Evolutionary conservation across 176 grass and related monocot genomes (phyloP), one percentile per base, ranked within the genome.

Genomic region (Neostapfia colusana): DNA sequence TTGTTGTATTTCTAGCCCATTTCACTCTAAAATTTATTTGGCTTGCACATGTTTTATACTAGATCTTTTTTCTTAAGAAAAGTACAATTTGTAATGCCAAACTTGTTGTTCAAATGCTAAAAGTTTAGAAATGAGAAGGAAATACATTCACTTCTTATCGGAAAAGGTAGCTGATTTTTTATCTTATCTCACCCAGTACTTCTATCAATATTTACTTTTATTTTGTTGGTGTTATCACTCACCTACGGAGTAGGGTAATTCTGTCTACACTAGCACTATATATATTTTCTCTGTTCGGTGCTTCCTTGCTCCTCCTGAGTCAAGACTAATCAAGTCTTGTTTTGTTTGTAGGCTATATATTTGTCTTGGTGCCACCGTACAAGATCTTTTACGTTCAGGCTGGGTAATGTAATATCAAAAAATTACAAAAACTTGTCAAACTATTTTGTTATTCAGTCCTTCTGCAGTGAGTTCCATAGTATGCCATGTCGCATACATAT

Each of bases 261-360:
- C 2, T 54, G 5, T 60, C 7, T 16, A n/a, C 53, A 7, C 20
- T 14, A 62, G 31, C 45, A 5, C 48, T 56, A 10, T 0, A 27
- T 51, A 23, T 70, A n/a, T 81, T 66, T 82, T 36, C 24, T 65
- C 17, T 65, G 11, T 62, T 70, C 48, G 17, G 56, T 43, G 38
- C 48, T 45, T 8, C 2, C 26, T 50, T n/a, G 15, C 39, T 41
- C 39, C 39, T 75, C 39, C 56, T n/a, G 55, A 28, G 24, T 61
- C 24, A 1, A 9, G 15, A 61, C 43, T 55, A 78, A 55, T 55
- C 8, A 44, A 27, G 57, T 4, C 21, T 66, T 70, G 9, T 50
- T 70, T 70, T 70, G 12, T 64, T 41, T 55, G 1, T 21, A 45
- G 37, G 13, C 17, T 36, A 8, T 36, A 16, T 74, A 37, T 58